Base-by-base conservation (phyloP, 768 basidiomycete genomes). In the Crassisporium funariophilum region DNA sequence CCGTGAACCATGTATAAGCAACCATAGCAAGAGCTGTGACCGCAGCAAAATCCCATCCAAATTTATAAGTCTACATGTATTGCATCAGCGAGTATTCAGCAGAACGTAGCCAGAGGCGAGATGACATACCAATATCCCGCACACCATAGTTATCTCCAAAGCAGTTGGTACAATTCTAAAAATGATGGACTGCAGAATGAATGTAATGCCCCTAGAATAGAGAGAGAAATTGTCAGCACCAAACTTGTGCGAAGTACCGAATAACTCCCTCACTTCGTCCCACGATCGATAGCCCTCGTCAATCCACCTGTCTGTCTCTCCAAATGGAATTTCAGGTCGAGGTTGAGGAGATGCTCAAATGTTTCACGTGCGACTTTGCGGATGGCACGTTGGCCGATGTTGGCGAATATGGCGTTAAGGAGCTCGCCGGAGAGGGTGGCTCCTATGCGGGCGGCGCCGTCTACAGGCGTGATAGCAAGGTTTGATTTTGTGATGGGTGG, bases 151-250 rank as follows among this genome's bases (percentile, higher is more conserved):
- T 53, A 98, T 97, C 64, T 98, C 97, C 41, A 99, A 70, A 1
- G 95, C 97, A 0, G 97, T 99, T 0, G 97, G 97, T 0, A 88
- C 88, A 36, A 99, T 91, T 13, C 97, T 88, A 63, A 98, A 98
- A 6, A 98, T 77, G 31, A 98, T 83, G 1, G 95, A 89, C 52
- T 91, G 91, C 4, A 99, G 71, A 19, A 98, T 79, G 68, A 99
- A 99, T 0, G 93, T 91, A 49, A 99, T 98, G 27, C 97, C 97
- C 67, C 94, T 98, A 57, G 21, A 33, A 12, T 6, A 13, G 16
- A 34, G 31, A 39, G 38, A 23, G 37, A 34, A 1, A 36, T 39
- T 13, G 25, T 34, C 1, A 9, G 53, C 16, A 19, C 19, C 40
- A 23, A 35, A 37, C 46, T 2, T 31, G 10, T 31, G 11, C n/a